Conservation (phyloP, 106 monocot genomes). For the Triglochin maritima region DNA sequence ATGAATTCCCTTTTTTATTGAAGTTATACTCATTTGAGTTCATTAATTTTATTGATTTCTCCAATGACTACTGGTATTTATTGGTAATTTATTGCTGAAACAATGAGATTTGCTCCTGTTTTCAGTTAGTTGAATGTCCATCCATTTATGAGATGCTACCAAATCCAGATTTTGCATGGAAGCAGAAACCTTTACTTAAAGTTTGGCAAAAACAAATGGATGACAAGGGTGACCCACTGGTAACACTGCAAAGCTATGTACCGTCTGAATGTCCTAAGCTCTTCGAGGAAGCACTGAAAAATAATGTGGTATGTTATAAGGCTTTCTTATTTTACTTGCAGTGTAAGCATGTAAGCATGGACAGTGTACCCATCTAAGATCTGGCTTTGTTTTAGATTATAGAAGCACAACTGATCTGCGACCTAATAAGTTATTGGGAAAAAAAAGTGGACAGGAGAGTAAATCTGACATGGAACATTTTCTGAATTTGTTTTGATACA, state of each 20-base stretch:
- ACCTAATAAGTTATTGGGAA: no score
- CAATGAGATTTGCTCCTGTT: neutral
- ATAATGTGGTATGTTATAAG: slow-evolving; percentile 53
- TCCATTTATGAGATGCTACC: slow-evolving; percentile 90
- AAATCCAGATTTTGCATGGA: slow-evolving; percentile 67
- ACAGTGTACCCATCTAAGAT: no score
- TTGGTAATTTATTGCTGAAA: neutral
- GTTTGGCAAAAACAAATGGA: slow-evolving; percentile 59
- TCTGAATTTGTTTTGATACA: no score
- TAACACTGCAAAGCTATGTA: slow-evolving; percentile 44
- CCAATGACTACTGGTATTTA: no score
- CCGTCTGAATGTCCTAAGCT: slow-evolving; percentile 32
- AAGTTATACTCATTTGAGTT: no score
- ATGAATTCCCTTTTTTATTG: no score
- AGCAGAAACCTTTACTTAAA: slow-evolving; percentile 40
- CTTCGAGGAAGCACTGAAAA: slow-evolving; percentile 72
- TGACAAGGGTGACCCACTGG: slow-evolving; percentile 15
- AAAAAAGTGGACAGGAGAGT: no score
- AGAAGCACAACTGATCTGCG: no score
- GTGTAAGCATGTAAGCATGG: no score
- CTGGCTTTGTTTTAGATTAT: no score
- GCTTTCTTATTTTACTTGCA: neutral
- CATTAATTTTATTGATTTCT: no score
- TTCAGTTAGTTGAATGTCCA: slow-evolving; percentile 84
- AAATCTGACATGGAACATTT: no score